phyloP scores from a whole-genome alignment of 495 filamentous ascomycete species.

The Astrothelium subdiscretum region DNA sequence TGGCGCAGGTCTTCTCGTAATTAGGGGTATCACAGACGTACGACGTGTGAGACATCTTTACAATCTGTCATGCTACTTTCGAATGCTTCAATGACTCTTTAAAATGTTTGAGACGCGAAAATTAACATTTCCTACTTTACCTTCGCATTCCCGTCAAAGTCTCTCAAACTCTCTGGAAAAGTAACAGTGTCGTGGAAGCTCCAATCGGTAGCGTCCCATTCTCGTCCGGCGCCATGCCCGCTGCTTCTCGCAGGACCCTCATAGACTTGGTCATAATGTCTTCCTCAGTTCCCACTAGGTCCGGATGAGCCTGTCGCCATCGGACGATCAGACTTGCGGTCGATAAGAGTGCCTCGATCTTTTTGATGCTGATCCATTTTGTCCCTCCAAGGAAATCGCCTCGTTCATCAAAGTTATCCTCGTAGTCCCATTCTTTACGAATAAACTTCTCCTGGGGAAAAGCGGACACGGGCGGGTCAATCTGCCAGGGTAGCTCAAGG shows the following conservation, averaged over 20 bases:
- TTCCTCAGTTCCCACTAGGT: slow-evolving; percentile 17
- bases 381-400: slow-evolving; percentile 17
- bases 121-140: too few species aligned
- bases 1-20: not conserved
- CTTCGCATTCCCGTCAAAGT: not conserved
- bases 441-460: slow-evolving; percentile 35
- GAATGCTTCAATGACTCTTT: too few species aligned
- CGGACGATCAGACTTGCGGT: slow-evolving; percentile 36
- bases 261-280: not conserved
- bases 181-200: not conserved
- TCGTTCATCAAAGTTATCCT: slow-evolving; percentile 20
- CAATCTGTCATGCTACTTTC: too few species aligned
- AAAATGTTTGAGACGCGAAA: too few species aligned
- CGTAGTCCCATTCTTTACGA: slow-evolving; percentile 33
- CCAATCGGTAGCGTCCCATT: not conserved
- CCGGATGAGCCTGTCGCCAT: slow-evolving; percentile 40
- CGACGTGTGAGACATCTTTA: too few species aligned
- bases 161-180: not conserved
- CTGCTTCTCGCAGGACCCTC: not conserved
- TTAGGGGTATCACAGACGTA: too few species aligned
- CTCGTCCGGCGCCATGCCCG: not conserved
- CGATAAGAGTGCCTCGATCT: slow-evolving; percentile 25
- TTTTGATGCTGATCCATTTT: slow-evolving; percentile 19
- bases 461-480: slow-evolving; percentile 21
- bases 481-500: slow-evolving; percentile 41